phyloP scores from a whole-genome alignment of 75 land plant genomes.

The Selaginella tamariscina region DNA sequence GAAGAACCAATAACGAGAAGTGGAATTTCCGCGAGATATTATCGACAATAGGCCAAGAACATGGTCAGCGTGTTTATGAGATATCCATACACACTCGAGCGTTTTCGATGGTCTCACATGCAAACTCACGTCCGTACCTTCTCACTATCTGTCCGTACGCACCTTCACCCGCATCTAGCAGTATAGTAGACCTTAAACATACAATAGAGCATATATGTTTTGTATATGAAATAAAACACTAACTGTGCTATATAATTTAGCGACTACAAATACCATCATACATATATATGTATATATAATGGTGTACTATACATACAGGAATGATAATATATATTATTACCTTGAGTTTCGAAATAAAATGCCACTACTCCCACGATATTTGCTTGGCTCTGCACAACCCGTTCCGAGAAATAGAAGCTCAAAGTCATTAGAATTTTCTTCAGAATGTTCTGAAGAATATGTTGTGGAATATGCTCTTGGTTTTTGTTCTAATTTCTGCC shows the following conservation, averaged over 20 bases:
- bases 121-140: constrained; percentile 13
- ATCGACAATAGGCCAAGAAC: constrained; percentile 23
- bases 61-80: constrained; percentile 32
- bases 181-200: constrained; percentile 6
- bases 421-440: no score
- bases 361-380: constrained; percentile 27
- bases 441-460: no score
- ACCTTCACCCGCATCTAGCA: constrained; percentile 29
- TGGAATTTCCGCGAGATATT: constrained; percentile 6
- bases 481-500: constrained; percentile 12
- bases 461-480: no score
- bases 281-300: no score
- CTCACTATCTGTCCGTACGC: constrained; percentile 21
- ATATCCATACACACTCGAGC: constrained; percentile 26
- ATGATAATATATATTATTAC: no score
- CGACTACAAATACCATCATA: no score
- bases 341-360: constrained; percentile 23
- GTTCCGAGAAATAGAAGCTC: constrained; percentile 23
- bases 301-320: no score
- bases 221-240: no score
- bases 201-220: no score
- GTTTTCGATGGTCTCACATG: constrained; percentile 1
- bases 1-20: constrained; percentile 19
- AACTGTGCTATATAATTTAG: no score
- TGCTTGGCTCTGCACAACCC: constrained; percentile 31